Evolutionary conservation across 345 rosid genomes (phyloP).

Genomic region (Rhizophora mangle): DNA sequence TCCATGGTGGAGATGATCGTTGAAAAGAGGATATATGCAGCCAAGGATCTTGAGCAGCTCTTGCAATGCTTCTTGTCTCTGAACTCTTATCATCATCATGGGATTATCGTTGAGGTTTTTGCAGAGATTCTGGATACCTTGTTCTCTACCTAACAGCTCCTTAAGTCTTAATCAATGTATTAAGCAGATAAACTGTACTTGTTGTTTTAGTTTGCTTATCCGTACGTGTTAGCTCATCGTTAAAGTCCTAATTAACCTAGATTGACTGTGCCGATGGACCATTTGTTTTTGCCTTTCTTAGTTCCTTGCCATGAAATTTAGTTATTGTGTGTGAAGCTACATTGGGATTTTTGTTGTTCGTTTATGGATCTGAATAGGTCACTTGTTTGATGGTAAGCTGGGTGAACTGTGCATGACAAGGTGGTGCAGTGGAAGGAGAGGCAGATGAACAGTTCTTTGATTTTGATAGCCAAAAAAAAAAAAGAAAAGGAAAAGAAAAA

Average conservation of each 20-base stretch:
- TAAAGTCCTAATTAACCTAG: conserved; percentile 1
- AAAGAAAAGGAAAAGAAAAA: too few species aligned
- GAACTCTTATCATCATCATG: conserved; percentile 25
- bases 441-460: neutral
- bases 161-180: too few species aligned
- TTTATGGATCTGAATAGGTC: neutral
- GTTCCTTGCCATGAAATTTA: neutral
- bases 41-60: conserved; percentile 60
- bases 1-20: conserved; percentile 81
- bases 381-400: neutral
- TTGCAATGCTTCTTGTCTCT: conserved; percentile 47
- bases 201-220: neutral
- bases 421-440: neutral
- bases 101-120: conserved; percentile 25
- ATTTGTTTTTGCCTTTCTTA: neutral
- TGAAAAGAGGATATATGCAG: conserved; percentile 60
- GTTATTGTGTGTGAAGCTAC: neutral
- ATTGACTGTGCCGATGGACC: neutral
- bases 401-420: neutral
- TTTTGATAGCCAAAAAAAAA: neutral
- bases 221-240: neutral
- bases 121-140: conserved; percentile 26
- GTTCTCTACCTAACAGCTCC: conserved; percentile 15
- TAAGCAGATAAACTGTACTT: too few species aligned
- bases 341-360: neutral